Conservation (phyloP, 2,329 filamentous ascomycete genomes). For the Rhynchosporium secalis region DNA sequence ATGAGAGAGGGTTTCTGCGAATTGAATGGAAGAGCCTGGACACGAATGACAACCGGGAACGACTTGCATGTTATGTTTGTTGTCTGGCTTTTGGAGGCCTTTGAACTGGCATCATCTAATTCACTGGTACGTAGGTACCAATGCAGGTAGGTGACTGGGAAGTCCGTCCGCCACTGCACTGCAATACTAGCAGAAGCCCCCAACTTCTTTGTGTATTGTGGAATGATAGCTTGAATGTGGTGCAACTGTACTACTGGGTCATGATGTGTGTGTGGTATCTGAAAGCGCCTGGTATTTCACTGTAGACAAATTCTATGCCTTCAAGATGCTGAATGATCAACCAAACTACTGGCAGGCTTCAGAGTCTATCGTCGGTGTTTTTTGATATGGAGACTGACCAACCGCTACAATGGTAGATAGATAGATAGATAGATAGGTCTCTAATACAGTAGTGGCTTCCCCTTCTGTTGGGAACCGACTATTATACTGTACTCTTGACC, state of each 20-base stretch:
- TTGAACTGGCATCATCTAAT: neutral
- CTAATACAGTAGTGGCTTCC: too few species aligned
- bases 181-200: neutral
- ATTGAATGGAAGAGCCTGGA: conserved; percentile 1
- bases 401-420: neutral
- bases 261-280: too few species aligned
- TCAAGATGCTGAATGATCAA: too few species aligned
- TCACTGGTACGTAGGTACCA: neutral
- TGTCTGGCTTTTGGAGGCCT: neutral
- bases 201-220: neutral
- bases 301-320: too few species aligned
- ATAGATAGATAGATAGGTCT: neutral
- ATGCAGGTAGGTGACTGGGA: neutral
- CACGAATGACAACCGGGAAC: conserved; percentile 1
- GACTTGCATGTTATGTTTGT: neutral
- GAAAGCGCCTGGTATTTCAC: too few species aligned
- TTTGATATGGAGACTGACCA: too few species aligned
- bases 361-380: too few species aligned
- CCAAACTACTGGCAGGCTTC: too few species aligned
- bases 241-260: neutral
- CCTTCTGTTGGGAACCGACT: too few species aligned
- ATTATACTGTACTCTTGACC: too few species aligned
- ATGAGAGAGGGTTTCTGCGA: neutral
- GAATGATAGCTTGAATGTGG: neutral
- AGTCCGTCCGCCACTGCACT: neutral